These are phyloP conservation scores for Dictyostelium brefeldianum DNA, from an alignment of 78 protist species.

Conservation along the genomic window DNA sequence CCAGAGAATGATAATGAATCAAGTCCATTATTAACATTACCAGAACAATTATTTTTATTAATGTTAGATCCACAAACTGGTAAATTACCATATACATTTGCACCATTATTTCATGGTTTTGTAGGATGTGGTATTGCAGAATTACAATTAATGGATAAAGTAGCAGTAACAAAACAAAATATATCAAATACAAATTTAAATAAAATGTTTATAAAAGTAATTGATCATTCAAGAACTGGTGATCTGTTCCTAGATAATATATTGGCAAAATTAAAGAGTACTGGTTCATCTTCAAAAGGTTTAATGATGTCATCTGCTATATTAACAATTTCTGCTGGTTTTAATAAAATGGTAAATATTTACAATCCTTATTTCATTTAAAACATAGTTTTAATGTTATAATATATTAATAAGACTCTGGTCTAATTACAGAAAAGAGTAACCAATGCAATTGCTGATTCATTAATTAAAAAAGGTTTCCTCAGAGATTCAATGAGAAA, in stretches of 20 bases:
- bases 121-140: constrained; percentile 62
- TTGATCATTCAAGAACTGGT: constrained; percentile 25
- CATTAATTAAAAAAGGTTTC: constrained; percentile 16
- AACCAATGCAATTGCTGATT: background rate
- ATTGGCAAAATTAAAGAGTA: background rate
- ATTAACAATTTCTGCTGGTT: background rate
- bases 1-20: background rate
- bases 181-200: background rate
- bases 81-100: constrained; percentile 18
- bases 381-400: no score
- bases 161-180: constrained; percentile 15
- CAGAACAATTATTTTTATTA: constrained; percentile 58
- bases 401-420: background rate
- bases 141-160: constrained; percentile 33
- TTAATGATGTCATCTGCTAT: background rate
- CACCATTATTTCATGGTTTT: constrained; percentile 65
- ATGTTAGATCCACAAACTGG: constrained; percentile 38
- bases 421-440: background rate
- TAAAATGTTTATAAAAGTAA: background rate
- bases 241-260: constrained; percentile 27
- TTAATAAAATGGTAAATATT: background rate
- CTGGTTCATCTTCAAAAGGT: background rate
- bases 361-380: no score
- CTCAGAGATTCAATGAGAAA: background rate
- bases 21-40: constrained; percentile 11